Percentiles rank a stretch among this genome's conserved stretches.
Evolutionary conservation across 768 basidiomycete genomes (phyloP).

Genomic region (Rhodotorula paludigena): DNA sequence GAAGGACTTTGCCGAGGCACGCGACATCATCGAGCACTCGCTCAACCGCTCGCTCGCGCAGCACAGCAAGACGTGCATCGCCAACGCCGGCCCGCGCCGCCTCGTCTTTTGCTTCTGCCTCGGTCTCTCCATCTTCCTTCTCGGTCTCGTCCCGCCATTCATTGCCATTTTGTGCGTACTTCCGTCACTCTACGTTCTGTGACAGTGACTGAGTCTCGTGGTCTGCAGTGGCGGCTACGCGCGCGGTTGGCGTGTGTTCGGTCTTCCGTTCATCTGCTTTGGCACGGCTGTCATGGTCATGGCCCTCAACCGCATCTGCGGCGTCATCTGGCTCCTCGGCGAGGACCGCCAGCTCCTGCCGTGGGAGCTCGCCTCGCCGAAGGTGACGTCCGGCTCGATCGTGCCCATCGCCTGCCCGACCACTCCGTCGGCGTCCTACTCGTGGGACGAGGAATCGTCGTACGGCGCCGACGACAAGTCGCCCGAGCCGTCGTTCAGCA

Average conservation of each 20-base stretch:
- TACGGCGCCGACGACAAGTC: constrained; percentile 16
- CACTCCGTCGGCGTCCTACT: constrained; percentile 5
- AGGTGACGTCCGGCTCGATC: constrained; percentile 33
- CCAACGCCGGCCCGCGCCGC: constrained; percentile 34
- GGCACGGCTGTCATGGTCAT: constrained; percentile 36
- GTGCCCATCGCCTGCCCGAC: constrained; percentile 31
- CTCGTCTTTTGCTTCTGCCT: constrained; percentile 37
- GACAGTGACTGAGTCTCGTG: background rate
- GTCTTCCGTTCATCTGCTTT: constrained; percentile 31
- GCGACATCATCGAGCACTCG: constrained; percentile 37
- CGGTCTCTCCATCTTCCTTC: constrained; percentile 28
- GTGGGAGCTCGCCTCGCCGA: constrained; percentile 34
- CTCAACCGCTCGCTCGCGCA: constrained; percentile 24
- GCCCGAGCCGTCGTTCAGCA: constrained; percentile 27
- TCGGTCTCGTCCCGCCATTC: constrained; percentile 28
- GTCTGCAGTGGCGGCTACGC: constrained; percentile 21
- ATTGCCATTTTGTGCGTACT: constrained; percentile 30
- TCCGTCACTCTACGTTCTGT: too few relatives aligned
- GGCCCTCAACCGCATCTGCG: constrained; percentile 36
- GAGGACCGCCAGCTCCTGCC: constrained; percentile 37
- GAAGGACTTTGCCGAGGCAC: constrained; percentile 33
- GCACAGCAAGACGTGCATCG: constrained; percentile 22
- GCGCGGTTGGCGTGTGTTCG: constrained; percentile 27
- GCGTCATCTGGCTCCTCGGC: constrained; percentile 37
- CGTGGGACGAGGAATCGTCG: constrained; percentile 33